phyloP scores from a whole-genome alignment of 169 alveolate species.

The Perkinsus olseni region DNA sequence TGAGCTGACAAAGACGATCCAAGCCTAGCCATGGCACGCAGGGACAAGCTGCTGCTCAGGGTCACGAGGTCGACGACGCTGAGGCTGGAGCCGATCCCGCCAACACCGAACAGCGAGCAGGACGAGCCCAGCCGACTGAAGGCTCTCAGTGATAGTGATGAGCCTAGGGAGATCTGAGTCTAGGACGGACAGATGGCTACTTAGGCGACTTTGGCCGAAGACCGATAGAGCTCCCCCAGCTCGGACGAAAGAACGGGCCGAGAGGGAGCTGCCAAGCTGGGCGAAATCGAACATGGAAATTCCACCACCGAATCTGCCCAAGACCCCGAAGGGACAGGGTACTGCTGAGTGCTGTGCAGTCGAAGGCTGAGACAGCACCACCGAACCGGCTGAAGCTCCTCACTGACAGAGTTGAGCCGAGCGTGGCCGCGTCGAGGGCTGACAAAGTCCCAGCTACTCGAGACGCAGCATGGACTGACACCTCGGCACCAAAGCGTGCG shows the following conservation, averaged over 20 bases:
- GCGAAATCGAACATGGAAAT: background rate
- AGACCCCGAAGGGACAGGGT: background rate
- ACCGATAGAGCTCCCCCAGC: background rate
- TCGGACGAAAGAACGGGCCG: background rate
- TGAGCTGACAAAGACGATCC: background rate
- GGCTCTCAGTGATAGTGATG: background rate
- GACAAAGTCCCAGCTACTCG: background rate
- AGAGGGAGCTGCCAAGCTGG: background rate
- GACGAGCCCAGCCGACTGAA: background rate
- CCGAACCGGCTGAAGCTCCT: slow-evolving; percentile 4
- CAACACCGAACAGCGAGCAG: background rate
- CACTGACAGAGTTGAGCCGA: background rate
- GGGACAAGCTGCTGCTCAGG: background rate
- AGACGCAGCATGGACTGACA: background rate
- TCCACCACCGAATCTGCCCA: background rate
- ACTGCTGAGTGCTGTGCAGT: background rate
- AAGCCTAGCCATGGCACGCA: background rate
- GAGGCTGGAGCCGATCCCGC: background rate
- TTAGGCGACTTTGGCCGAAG: background rate
- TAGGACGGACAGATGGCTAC: background rate
- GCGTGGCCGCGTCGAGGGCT: background rate
- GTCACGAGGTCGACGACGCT: background rate
- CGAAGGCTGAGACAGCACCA: background rate
- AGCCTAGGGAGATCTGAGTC: background rate
- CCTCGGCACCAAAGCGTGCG: background rate